Percentiles rank a stretch among this genome's conserved stretches.
Evolutionary conservation across 108 stramenopile species (phyloP).

Genomic region (Skeletonema menzelii): DNA sequence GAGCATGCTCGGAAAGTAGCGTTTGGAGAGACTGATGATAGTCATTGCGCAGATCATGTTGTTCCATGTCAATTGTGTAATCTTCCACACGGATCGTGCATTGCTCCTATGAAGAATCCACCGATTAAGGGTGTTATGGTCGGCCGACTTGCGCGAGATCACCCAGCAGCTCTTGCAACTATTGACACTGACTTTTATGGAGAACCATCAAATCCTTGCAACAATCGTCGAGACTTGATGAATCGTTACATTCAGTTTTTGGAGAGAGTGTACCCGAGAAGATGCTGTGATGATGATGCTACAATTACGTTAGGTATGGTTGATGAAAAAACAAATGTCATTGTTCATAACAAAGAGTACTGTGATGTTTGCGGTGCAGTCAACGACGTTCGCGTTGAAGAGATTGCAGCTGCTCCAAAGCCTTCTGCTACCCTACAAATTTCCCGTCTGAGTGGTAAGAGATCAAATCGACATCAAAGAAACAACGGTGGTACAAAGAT

Average conservation of each 20-base stretch:
- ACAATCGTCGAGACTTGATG: constrained; percentile 66
- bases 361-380: neutral
- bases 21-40: constrained; percentile 30
- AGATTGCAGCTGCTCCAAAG: neutral
- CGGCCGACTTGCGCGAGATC: constrained; percentile 73
- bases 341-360: constrained; percentile 7
- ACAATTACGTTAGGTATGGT: constrained; percentile 26
- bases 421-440: neutral
- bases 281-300: constrained; percentile 77
- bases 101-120: constrained; percentile 48
- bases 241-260: constrained; percentile 63
- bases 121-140: constrained; percentile 65
- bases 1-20: constrained; percentile 53
- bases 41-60: constrained; percentile 31
- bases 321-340: constrained; percentile 12
- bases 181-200: constrained; percentile 81
- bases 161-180: constrained; percentile 65
- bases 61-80: constrained; percentile 57
- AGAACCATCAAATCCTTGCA: constrained; percentile 58
- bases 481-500: constrained; percentile 42
- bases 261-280: constrained; percentile 65
- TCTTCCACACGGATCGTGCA: constrained; percentile 59
- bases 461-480: constrained; percentile 18
- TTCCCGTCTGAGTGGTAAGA: constrained; percentile 13
- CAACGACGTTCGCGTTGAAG: constrained; percentile 12